Evolutionary conservation across 805 yeast genomes (phyloP).

Genomic region (Millerozyma acaciae): DNA sequence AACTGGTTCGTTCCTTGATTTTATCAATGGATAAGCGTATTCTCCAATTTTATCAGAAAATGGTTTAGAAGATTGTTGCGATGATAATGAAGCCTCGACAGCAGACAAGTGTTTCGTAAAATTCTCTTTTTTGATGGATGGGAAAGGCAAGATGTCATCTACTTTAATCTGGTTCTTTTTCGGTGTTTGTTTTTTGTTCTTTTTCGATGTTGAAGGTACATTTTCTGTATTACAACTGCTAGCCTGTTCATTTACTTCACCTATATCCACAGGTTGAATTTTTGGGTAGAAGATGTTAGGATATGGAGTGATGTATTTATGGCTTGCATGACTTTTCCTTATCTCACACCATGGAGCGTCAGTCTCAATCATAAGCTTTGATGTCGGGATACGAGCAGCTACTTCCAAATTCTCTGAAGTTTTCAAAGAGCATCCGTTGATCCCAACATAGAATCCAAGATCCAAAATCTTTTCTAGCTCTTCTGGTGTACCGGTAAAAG

Average conservation of each 20-base stretch:
- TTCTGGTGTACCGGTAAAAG: slow-evolving; percentile 78
- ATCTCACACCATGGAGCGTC: slow-evolving; percentile 99
- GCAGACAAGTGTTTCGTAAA: slow-evolving; percentile 30
- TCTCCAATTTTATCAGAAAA: too few species aligned
- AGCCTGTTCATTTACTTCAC: slow-evolving; percentile 7
- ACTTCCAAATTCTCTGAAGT: slow-evolving; percentile 69
- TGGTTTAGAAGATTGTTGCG: too few species aligned
- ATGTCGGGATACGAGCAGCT: slow-evolving; percentile 63
- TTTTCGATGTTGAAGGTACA: slow-evolving; percentile 7
- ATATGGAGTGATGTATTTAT: slow-evolving; percentile 48
- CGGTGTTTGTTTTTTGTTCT: slow-evolving; percentile 12
- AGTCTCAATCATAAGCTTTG: slow-evolving; percentile 76
- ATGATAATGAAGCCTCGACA: slow-evolving; percentile 11
- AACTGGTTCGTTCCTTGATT: slow-evolving; percentile 92
- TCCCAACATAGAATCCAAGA: slow-evolving; percentile 67
- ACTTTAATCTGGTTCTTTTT: slow-evolving; percentile 19
- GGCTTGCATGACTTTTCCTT: slow-evolving; percentile 75
- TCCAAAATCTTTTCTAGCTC: slow-evolving; percentile 59
- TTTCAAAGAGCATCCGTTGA: slow-evolving; percentile 91
- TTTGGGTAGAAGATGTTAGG: slow-evolving; percentile 57
- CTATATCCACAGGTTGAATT: slow-evolving; percentile 1
- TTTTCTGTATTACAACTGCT: slow-evolving; percentile 2
- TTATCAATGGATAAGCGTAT: slow-evolving; percentile 50
- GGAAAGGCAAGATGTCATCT: slow-evolving; percentile 58
- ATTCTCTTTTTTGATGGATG: slow-evolving; percentile 63